phyloP scores from a whole-genome alignment of 2,329 filamentous ascomycete genomes.

The Claviceps purpurea region DNA sequence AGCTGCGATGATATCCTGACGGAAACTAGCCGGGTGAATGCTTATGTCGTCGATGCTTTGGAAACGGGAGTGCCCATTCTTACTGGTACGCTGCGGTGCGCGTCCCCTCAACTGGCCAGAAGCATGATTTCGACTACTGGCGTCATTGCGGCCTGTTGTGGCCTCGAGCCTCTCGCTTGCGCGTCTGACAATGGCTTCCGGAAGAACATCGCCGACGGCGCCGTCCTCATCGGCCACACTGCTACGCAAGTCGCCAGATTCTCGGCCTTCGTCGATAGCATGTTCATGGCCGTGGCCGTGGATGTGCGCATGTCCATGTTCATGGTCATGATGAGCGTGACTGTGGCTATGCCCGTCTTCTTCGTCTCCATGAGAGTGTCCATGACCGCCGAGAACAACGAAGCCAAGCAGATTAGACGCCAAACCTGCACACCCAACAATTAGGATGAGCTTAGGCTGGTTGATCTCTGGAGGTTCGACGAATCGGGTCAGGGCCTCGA shows the following conservation, averaged over 20 bases:
- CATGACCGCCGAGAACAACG: constrained; percentile 84
- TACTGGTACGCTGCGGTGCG: constrained; percentile 31
- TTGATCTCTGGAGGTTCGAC: constrained; percentile 79
- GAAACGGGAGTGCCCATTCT: constrained; percentile 44
- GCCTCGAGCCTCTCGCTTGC: constrained; percentile 23
- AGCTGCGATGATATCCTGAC: constrained; percentile 86
- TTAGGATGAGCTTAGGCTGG: constrained; percentile 75
- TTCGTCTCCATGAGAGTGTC: constrained; percentile 59
- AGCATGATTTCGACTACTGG: constrained; percentile 16
- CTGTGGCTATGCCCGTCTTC: constrained; percentile 40
- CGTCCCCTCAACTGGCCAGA: constrained; percentile 24
- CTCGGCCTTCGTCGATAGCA: constrained; percentile 37
- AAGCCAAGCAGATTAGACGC: constrained; percentile 82
- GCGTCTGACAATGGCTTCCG: constrained; percentile 46
- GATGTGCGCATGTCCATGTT: constrained; percentile 28
- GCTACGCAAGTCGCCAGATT: constrained; percentile 23
- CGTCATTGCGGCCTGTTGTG: constrained; percentile 13
- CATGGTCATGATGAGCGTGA: constrained; percentile 28
- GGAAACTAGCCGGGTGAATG: constrained; percentile 79
- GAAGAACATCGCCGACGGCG: constrained; percentile 47
- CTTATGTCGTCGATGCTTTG: constrained; percentile 60
- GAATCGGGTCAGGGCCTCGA: constrained; percentile 86
- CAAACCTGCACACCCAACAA: constrained; percentile 77
- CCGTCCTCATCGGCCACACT: constrained; percentile 42
- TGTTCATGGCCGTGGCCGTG: constrained; percentile 24